Evolutionary conservation across 371 early-diverging fungal genomes (phyloP).

Genomic region (Lichtheimia ornata): DNA sequence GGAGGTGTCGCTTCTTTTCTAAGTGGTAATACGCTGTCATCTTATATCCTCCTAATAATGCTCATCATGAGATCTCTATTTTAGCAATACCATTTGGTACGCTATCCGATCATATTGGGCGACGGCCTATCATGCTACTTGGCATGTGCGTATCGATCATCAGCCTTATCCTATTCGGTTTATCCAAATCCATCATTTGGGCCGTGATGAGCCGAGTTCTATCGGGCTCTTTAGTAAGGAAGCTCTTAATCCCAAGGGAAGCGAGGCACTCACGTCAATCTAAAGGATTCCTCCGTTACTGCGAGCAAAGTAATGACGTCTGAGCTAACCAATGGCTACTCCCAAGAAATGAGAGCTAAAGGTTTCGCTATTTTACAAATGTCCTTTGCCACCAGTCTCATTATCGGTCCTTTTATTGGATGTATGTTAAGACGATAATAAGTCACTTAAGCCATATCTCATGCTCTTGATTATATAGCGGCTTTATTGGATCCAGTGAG

Average conservation of each 20-base stretch:
- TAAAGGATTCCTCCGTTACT: conserved; percentile 69
- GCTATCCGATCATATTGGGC: conserved; percentile 66
- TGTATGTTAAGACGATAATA: conserved; percentile 22
- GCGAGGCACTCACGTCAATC: no score
- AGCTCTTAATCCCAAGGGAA: no score
- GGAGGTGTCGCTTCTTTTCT: conserved; percentile 66
- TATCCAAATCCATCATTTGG: conserved; percentile 64
- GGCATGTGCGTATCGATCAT: conserved; percentile 77
- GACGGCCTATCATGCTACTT: conserved; percentile 79
- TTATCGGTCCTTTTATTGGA: conserved; percentile 78
- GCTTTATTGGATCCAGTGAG: conserved; percentile 75
- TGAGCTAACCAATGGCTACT: conserved; percentile 69
- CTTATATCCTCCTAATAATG: neutral
- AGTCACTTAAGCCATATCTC: no score
- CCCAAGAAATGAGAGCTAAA: conserved; percentile 40
- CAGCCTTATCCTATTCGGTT: conserved; percentile 72
- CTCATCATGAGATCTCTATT: neutral
- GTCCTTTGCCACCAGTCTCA: conserved; percentile 52
- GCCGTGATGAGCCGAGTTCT: conserved; percentile 68
- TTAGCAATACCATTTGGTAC: conserved; percentile 58
- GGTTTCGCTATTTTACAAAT: conserved; percentile 61
- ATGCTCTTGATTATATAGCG: no score
- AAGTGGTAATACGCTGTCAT: conserved; percentile 38
- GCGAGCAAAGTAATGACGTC: conserved; percentile 86
- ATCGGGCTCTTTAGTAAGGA: conserved; percentile 67